Evolutionary conservation across 1,139 yeast genomes (phyloP), one percentile per base, ranked within the genome.

Genomic region (Kluyveromyces sp.): DNA sequence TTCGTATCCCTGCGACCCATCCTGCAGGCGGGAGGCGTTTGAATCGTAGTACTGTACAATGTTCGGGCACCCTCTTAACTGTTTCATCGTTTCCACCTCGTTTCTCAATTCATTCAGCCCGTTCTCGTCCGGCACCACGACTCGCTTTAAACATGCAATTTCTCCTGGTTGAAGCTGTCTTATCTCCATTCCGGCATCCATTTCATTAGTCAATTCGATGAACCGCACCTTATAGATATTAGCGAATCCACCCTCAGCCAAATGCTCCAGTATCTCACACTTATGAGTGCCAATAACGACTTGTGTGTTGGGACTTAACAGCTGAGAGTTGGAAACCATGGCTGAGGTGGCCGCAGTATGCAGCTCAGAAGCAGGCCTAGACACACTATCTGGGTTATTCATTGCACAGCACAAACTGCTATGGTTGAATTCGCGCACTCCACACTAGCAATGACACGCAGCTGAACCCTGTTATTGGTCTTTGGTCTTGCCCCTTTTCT

Each of bases 41-140:
- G 96, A 86, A 65, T 94, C 98, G 49, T 84, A 85, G 60, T 92
- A 94, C 20, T 83, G 78, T 11, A 94, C 97, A 51, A 92, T 80
- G 56, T 84, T 81, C 20, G 77, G 75, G 52, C 83, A 78, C 2
- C 94, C 94, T 45, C 80, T 70, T 43, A 92, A 70, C 40, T 94
- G 73, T 61, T 88, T 86, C 94, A 84, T 84, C 11, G 87, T 86
- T 53, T 82, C 92, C 4, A 84, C 94, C 59, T 84, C 94, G 48
- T 82, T 85, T 44, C 94, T 66, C 49, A 84, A 68, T 40, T 78
- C 75, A 50, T 77, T 76, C 57, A 84, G 68, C 28, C 83, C 83
- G 61, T 74, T 71, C 56, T 83, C 84, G 58, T 78, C 81, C 16
- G 88, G 87, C 3, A 83, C 89, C 13, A 75, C 76, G 11, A 83